Evolutionary conservation across 2,329 filamentous ascomycete genomes (phyloP), one percentile per base, ranked within the genome.

Genomic region (Gremmenia infestans): DNA sequence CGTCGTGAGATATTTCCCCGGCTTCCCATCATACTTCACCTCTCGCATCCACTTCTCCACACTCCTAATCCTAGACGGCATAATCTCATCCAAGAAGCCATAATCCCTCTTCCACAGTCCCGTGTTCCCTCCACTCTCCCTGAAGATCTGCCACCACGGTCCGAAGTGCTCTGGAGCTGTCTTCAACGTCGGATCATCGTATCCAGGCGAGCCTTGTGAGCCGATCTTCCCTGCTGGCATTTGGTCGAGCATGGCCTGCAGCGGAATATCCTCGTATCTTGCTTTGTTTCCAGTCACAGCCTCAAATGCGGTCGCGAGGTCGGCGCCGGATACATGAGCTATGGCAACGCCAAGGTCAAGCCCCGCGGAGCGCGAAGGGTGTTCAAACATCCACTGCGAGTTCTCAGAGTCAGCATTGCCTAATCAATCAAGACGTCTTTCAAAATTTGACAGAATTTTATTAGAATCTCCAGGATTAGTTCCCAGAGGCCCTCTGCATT

Each of bases 331-430:
- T 9, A 65, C 50, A 36, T 63, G 54, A 8, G 61, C 65, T 1
- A 60, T 66, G 5, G 56, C 56, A 1, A 67, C 57, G 32, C 53
- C 50, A 5, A 67, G 57, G 32, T 62, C 45, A 17, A 67, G 37
- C 0, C 65, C 65, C 3, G 57, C 58, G 17, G 61, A 59, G 36
- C 59, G 40, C 1, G 40, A 9, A 2, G 58, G 58, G 48, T 65
- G 50, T 35, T 63, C 57, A 35, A 67, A 60, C 8, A 64, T 50
- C 65, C 65, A 67, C 12, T 52, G 28, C 28, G 9, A 32, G 28
- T 32, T 32, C 8, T 32, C 28, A 3, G 8, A 11, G 28, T 32
- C 28, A 32, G 28, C 28, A 32, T 32, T 32, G 28, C 28, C 28
- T 28, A 28, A 28, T 7, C 25, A 28, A 28, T 8, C 28, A 32